phyloP scores from a whole-genome alignment of 768 basidiomycete species.

The Boletus speciosus region DNA sequence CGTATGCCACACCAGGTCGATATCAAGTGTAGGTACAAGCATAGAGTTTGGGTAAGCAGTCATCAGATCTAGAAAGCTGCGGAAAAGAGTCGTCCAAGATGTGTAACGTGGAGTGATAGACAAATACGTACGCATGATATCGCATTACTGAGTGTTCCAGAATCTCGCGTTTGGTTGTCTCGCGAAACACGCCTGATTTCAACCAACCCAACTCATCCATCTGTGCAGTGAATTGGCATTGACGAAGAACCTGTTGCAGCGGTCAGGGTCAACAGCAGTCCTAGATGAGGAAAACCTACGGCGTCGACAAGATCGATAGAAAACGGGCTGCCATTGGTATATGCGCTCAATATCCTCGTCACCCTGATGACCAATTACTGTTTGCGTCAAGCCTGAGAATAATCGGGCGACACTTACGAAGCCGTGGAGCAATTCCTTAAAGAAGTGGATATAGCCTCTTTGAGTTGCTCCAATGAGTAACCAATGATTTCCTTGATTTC shows the following conservation, averaged over 20 bases:
- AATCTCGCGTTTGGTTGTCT: conserved; percentile 35
- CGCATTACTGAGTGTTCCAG: conserved; percentile 50
- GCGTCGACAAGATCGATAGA: conserved; percentile 58
- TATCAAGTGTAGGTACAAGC: conserved; percentile 65
- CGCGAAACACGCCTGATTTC: conserved; percentile 37
- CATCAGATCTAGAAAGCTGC: conserved; percentile 56
- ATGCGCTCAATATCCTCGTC: conserved; percentile 47
- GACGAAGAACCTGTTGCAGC: conserved; percentile 47
- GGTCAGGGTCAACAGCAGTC: neutral
- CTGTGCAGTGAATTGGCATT: conserved; percentile 52
- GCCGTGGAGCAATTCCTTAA: conserved; percentile 16
- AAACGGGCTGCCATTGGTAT: conserved; percentile 48
- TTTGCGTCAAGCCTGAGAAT: neutral
- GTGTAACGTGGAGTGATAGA: neutral
- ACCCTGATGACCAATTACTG: conserved; percentile 27
- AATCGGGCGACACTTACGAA: conserved; percentile 21
- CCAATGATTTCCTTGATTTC: conserved; percentile 26
- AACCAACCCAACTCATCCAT: conserved; percentile 55
- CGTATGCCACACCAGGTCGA: conserved; percentile 75
- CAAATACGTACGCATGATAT: conserved; percentile 52
- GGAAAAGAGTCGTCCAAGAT: neutral
- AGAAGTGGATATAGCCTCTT: conserved; percentile 17
- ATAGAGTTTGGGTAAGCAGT: conserved; percentile 39
- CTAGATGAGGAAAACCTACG: conserved; percentile 30
- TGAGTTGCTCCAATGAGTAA: conserved; percentile 24